Base-by-base conservation (phyloP, 352 stramenopile genomes). In the Aphanomyces cochlioides region DNA sequence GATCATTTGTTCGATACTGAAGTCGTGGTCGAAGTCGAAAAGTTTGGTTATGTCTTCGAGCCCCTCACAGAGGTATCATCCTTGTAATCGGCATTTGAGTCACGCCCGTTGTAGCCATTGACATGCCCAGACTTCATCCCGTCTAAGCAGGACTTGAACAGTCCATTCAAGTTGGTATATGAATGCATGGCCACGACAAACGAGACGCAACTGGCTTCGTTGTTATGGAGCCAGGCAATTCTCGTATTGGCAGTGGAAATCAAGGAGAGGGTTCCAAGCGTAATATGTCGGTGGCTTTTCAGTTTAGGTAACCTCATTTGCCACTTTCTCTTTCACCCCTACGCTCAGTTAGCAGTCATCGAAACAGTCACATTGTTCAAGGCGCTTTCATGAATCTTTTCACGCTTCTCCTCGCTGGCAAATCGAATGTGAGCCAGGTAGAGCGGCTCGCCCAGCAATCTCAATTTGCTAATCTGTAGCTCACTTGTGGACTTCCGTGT, bases 11-110 rank as follows among this genome's bases (percentile, higher is more conserved):
- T 66, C 48, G 19, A 37, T 36, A 71, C 41, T 15, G 36, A 71
- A 71, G 54, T 70, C 8, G 3, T n/a, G 8, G 40, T 28, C 40
- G 45, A 56, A 34, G 21, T 45, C 4, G 86, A 93, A 66, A 85
- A 88, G 67, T 94, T 92, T 61, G 86, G 83, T 57, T 94, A 91
- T 68, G 84, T 94, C 19, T 94, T 94, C 67, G 81, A 77, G 63
- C 81, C 86, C 5, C 91, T 94, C 17, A 85, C 78, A 6, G 79
- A 89, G 75, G 81, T 85, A 48, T 1, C 45, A 53, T 43, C 0
- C 21, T 12, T 7, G 47, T 21, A 19, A 3, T n/a, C 19, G 38
- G 17, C 17, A 8, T 43, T 4, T 38, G 2, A 36, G 7, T 40
- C 17, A 40, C 41, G 8, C n/a, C 1, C 28, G 2, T 12, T 56